Evolutionary conservation across 2,329 filamentous ascomycete species (phyloP).

Genomic region (Bertia moriformis): DNA sequence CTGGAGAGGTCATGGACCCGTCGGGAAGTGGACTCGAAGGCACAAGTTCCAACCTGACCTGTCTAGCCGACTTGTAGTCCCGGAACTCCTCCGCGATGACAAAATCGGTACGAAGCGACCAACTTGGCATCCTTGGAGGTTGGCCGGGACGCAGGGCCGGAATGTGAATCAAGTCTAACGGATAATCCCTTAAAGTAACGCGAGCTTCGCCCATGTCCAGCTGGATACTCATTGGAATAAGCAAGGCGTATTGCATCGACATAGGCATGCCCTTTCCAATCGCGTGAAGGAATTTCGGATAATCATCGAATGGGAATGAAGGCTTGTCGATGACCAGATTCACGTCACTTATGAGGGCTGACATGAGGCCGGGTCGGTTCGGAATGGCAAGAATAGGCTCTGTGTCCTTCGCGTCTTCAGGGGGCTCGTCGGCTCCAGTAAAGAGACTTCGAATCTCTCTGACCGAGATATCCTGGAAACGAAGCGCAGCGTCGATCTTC

Average conservation of each 20-base stretch:
- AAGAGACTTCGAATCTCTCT: slow-evolving; percentile 50
- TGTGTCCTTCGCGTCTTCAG: slow-evolving; percentile 49
- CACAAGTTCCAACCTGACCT: slow-evolving; percentile 52
- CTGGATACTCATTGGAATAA: slow-evolving; percentile 56
- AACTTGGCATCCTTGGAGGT: slow-evolving; percentile 46
- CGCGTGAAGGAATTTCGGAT: slow-evolving; percentile 49
- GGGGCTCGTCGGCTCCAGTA: slow-evolving; percentile 50
- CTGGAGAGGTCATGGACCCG: slow-evolving; percentile 28
- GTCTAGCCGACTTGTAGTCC: slow-evolving; percentile 45
- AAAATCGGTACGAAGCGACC: slow-evolving; percentile 56
- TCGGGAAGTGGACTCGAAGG: slow-evolving; percentile 35
- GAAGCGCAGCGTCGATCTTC: slow-evolving; percentile 47
- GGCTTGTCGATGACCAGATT: slow-evolving; percentile 57
- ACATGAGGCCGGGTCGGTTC: slow-evolving; percentile 51
- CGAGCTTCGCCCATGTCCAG: slow-evolving; percentile 59
- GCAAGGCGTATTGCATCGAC: slow-evolving; percentile 53
- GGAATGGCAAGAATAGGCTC: slow-evolving; percentile 54
- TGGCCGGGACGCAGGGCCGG: slow-evolving; percentile 51
- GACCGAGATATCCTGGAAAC: slow-evolving; percentile 41
- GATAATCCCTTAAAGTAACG: slow-evolving; percentile 56
- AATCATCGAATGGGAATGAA: slow-evolving; percentile 50
- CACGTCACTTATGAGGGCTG: slow-evolving; percentile 50
- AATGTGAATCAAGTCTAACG: slow-evolving; percentile 55
- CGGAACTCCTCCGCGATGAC: slow-evolving; percentile 62
- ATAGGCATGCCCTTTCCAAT: slow-evolving; percentile 62